Evolutionary conservation across 1,139 yeast genomes (phyloP).

Genomic region (Yamadazyma diddensiae): DNA sequence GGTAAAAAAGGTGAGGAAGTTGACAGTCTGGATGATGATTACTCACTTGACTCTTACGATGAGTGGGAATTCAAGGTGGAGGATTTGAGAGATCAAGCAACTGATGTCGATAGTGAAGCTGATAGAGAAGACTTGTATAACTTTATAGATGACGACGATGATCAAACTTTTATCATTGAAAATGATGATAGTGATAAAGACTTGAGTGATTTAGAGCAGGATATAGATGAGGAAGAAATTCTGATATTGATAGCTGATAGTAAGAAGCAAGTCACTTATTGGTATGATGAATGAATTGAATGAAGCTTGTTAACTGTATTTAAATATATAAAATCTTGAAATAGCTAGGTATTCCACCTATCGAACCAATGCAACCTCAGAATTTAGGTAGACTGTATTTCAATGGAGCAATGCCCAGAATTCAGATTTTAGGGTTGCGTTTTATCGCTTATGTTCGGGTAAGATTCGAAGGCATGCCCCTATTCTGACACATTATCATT

Average conservation of each 20-base stretch:
- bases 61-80: conserved; percentile 16
- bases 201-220: too few species aligned
- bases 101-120: conserved; percentile 16
- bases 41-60: conserved; percentile 18
- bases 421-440: too few species aligned
- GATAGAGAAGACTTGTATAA: conserved; percentile 7
- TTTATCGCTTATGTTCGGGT: too few species aligned
- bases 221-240: conserved; percentile 9
- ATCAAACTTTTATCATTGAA: conserved; percentile 17
- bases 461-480: too few species aligned
- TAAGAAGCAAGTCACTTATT: conserved; percentile 6
- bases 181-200: conserved; percentile 11
- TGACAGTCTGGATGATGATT: conserved; percentile 18
- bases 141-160: conserved; percentile 17
- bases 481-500: too few species aligned
- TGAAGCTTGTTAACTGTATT: too few species aligned
- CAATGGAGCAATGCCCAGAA: too few species aligned
- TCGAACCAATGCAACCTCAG: too few species aligned
- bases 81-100: conserved; percentile 12
- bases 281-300: too few species aligned
- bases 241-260: conserved; percentile 8
- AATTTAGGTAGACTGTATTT: too few species aligned
- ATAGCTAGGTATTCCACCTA: too few species aligned
- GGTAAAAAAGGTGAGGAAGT: conserved; percentile 8
- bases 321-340: too few species aligned